Conservation (phyloP, 495 filamentous ascomycete genomes). For the Penicillium cinerascens region DNA sequence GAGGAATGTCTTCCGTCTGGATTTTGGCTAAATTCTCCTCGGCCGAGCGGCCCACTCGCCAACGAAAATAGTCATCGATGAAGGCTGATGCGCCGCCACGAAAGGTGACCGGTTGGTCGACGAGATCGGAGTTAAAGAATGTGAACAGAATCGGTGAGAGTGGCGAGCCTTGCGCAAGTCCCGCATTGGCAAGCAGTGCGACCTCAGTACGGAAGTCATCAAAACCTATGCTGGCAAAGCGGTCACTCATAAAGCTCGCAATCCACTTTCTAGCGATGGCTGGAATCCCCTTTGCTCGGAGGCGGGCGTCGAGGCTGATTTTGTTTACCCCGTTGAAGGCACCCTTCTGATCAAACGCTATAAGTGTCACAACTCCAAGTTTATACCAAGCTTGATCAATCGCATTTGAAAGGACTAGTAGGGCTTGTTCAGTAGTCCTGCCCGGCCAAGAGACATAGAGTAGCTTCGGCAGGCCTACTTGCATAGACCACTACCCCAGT, state of each 20-base stretch:
- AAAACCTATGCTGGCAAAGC: constrained; percentile 20
- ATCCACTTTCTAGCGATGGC: constrained; percentile 18
- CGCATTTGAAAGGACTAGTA: constrained; percentile 20
- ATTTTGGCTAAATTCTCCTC: constrained; percentile 21
- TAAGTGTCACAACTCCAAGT: constrained; percentile 16
- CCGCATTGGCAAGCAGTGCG: constrained; percentile 16
- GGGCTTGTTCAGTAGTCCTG: constrained; percentile 16
- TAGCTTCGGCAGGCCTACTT: constrained; percentile 9
- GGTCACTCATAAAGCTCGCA: constrained; percentile 21
- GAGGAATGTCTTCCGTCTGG: constrained; percentile 18
- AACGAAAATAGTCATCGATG: constrained; percentile 27
- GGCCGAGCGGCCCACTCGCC: constrained; percentile 13
- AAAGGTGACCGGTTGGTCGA: constrained; percentile 19
- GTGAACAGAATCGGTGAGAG: constrained; percentile 26
- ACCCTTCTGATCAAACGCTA: constrained; percentile 28
- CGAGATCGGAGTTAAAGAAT: constrained; percentile 30
- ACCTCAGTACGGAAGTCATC: constrained; percentile 19
- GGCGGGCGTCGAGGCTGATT: constrained; percentile 16
- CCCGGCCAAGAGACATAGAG: constrained; percentile 3
- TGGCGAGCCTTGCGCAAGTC: constrained; percentile 27
- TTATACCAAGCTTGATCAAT: constrained; percentile 23
- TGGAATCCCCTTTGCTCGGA: constrained; percentile 21
- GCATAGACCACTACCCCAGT: constrained; percentile 9
- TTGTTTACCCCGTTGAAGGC: constrained; percentile 31
- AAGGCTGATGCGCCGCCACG: constrained; percentile 20